These are phyloP conservation scores for Penicillium simplicissimum DNA, from an alignment of 495 filamentous ascomycete species.

Conservation along the genomic window DNA sequence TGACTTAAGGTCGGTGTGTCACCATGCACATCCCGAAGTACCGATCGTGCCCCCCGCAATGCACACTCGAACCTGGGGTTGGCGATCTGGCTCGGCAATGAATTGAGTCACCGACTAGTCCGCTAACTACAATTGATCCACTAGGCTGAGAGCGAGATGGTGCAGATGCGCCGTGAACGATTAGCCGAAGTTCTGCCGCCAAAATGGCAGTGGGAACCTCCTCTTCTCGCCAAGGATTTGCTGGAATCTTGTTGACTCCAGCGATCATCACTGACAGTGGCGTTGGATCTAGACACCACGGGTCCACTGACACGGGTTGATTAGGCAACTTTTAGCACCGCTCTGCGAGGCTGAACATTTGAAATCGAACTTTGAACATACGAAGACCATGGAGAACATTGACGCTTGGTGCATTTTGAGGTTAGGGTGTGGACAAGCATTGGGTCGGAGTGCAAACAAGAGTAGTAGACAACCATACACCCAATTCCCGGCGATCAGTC, in stretches of 20 bases:
- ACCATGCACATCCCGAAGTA: not conserved
- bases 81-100: not conserved
- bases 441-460: not conserved
- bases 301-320: not conserved
- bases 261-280: not conserved
- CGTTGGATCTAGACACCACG: not conserved
- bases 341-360: not conserved
- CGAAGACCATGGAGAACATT: not conserved
- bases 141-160: not conserved
- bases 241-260: not conserved
- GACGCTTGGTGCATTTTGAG: not conserved
- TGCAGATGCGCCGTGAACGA: not conserved
- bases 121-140: no score
- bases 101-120: not conserved
- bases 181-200: constrained; percentile 12
- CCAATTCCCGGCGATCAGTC: not conserved
- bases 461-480: no score
- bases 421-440: not conserved
- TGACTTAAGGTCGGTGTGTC: not conserved
- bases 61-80: not conserved
- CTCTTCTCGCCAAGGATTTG: not conserved
- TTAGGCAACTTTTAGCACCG: not conserved
- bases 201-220: not conserved
- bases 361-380: not conserved
- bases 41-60: not conserved